Evolutionary conservation across 352 stramenopile genomes (phyloP), one percentile per base, ranked within the genome.

Genomic region (Phytopythium vexans): DNA sequence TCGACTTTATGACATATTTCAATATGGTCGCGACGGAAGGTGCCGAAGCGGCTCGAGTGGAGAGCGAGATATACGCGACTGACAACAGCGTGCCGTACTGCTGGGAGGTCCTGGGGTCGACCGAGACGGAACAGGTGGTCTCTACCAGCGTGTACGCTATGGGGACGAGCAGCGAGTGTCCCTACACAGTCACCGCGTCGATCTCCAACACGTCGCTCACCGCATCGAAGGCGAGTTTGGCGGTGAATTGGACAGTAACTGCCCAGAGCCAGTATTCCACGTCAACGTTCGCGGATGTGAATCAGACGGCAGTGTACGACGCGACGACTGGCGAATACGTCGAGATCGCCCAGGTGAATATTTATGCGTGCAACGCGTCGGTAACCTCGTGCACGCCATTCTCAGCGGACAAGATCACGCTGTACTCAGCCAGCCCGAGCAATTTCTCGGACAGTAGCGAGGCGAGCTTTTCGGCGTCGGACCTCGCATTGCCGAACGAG

Each of bases 1-100:
- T 79, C 38, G 78, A 89, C 46, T 72, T 74, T 46, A 58, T 71
- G 42, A 77, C 66, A 50, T 81, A 81, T 58, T 84, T 88, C 34
- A 55, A 74, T 27, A 48, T 86, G 6, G 62, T 84, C 27, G 71
- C 72, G 15, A 77, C 64, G 0, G 39, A 58, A 16, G 58, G 57
- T 1, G 49, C 78, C 12, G 27, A 62, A n/a, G 40, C 49, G 2
- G 41, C 62, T 27, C 41, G 51, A 21, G 64, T 74, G 16, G 49
- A 65, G 27, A 58, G 36, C 6, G 58, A 63, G 37, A 57, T 49
- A 6, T 82, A 72, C 34, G 54, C 27, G n/a, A 41, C 58, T 32
- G 55, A 75, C 48, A 56, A 41, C 37, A 61, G 37, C 3, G 50
- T 70, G 35, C 71, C 60, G 6, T 82, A 85, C 52, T 86, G 77